Evolutionary conservation across 768 basidiomycete species (phyloP), one percentile per base, ranked within the genome.

Genomic region (Filobasidium wieringae): DNA sequence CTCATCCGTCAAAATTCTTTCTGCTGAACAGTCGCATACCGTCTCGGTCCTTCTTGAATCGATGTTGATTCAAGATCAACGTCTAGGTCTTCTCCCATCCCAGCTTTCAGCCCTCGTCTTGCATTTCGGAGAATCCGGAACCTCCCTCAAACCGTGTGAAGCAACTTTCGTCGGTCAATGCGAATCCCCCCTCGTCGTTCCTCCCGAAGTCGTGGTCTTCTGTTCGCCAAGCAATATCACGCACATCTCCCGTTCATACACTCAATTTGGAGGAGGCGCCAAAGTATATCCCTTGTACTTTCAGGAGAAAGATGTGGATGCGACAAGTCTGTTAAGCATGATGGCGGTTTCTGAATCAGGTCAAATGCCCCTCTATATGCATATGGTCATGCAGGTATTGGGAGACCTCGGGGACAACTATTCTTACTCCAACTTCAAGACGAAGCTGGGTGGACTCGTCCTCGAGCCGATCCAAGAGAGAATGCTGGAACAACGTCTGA

Each of bases 281-380:
- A 51, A 59, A 22, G 58, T 59, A 3, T 59, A 40, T 32, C 58
- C 58, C 15, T 37, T 59, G 3, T 59, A 53, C 32, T 59, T 59
- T 33, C 30, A 30, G 2, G 58, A 59, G 30, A 34, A 53, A 32
- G 58, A 59, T 22, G 51, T 59, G 11, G 58, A 59, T 52, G 58
- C 51, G 4, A 41, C 51, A 26, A 53, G 51, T 19, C 31, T 59
- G 7, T 52, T 59, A 7, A 39, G 51, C 2, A 24, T 59, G 37
- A 59, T 59, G 58, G 58, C 58, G 14, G 58, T 59, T n/a, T 40
- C 52, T 24, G 58, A 59, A 19, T 43, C 27, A 32, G 58, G 58
- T 1, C 37, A 39, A 7, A 59, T 59, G 51, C 52, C 58, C 17
- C 52, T 59, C 7, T 59, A 59, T 29, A 51, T 59, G 51, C 58